Percentiles rank a stretch among this genome's conserved stretches.
These are phyloP conservation scores for Borealophlyctis nickersoniae DNA, from an alignment of 192 early-diverging fungal species.

Conservation along the genomic window DNA sequence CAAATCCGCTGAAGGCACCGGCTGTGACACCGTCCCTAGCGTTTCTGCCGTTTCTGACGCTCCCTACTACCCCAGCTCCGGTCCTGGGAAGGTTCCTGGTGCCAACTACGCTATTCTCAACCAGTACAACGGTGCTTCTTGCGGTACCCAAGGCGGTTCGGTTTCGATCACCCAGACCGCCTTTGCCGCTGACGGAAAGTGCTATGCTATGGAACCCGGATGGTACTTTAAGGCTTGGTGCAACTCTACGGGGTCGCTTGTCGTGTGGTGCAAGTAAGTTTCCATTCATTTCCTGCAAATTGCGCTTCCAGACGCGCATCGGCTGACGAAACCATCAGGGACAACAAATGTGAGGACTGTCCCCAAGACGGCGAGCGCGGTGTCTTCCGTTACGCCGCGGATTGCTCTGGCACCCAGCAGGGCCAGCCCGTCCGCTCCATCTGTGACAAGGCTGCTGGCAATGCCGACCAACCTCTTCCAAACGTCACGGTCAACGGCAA, in stretches of 20 bases:
- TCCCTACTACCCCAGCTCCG: slow-evolving; percentile 18
- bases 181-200: slow-evolving; percentile 23
- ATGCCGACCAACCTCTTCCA: slow-evolving; percentile 22
- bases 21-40: slow-evolving; percentile 15
- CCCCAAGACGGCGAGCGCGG: slow-evolving; percentile 12
- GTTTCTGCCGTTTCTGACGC: slow-evolving; percentile 8
- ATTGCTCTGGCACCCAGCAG: slow-evolving; percentile 11
- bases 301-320: background rate
- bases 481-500: too few relatives aligned
- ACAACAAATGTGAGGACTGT: slow-evolving; percentile 16
- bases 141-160: slow-evolving; percentile 1
- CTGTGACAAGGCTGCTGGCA: slow-evolving; percentile 20
- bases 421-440: slow-evolving; percentile 24
- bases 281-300: background rate
- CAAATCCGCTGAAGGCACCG: slow-evolving; percentile 15
- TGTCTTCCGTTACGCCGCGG: background rate
- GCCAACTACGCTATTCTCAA: slow-evolving; percentile 26
- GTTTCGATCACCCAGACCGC: slow-evolving; percentile 18
- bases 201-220: slow-evolving; percentile 29
- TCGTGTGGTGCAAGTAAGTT: slow-evolving; percentile 25
- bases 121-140: slow-evolving; percentile 8
- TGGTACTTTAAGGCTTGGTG: slow-evolving; percentile 29
- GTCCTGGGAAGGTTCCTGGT: slow-evolving; percentile 5
- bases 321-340: too few relatives aligned
- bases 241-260: slow-evolving; percentile 11